Base-by-base conservation (phyloP, 352 stramenopile species). In the Phytophthora sansomeana region DNA sequence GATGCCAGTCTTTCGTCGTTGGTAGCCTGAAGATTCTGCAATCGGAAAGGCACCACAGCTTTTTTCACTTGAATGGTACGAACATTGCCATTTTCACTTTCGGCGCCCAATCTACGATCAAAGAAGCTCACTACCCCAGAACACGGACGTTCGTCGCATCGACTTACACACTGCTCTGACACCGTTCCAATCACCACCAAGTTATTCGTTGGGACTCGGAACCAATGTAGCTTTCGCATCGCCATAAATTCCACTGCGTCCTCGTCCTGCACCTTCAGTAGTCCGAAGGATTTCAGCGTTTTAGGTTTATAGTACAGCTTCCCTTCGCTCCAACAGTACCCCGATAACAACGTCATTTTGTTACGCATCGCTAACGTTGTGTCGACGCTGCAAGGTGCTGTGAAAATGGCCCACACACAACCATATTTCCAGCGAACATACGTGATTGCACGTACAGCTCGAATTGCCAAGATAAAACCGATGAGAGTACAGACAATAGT, bases 301-400 rank as follows among this genome's bases (percentile, higher is more conserved):
- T 72, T 50, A 9, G 44, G 8, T 21, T 14, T 53, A 57, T 72
- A 72, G 28, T 43, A 62, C 14, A 72, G 24, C 16, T 46, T 51
- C 3, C 50, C 56, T 5, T 43, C 24, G 0, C 41, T 21, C 16
- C 16, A 48, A 10, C 29, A 35, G 39, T 63, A 72, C 11, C 55
- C 48, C 8, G 24, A 33, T 5, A 71, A 19, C 39, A 57, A 38
- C 7, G 55, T 64, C 63, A 67, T 57, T 29, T 72, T 72, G 49
- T 38, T 59, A 13, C 48, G 48, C 32, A 53, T 46, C 2, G 39
- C 42, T 16, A 72, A 13, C 8, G 35, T 41, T 6, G 38, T 47
- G 19, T 72, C 58, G 19, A 72, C 51, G n/a, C 58, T 63, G 51
- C 50, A 68, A 5, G 28, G 32, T 7, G 32, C 17, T 0, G 21